A percentile compares a stretch with the other conserved stretches of the same genome.
phyloP scores from a whole-genome alignment of 2,329 filamentous ascomycete species.

The Colletotrichum chrysophilum region DNA sequence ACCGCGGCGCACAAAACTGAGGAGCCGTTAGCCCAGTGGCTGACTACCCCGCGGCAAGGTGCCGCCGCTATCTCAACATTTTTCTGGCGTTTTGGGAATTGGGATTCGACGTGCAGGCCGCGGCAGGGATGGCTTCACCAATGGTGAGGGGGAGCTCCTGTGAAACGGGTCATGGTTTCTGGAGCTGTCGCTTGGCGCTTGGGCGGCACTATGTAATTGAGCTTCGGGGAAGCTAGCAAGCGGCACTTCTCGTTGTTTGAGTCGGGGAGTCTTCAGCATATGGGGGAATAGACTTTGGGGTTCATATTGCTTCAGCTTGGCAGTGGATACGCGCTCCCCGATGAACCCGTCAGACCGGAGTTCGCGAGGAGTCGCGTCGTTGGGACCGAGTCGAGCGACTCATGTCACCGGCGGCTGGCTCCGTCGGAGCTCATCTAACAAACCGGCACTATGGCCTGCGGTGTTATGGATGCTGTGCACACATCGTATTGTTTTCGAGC shows the following conservation, averaged over 20 bases:
- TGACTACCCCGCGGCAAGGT: background rate
- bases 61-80: background rate
- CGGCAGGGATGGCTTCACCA: background rate
- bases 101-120: background rate
- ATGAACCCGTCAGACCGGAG: background rate
- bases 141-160: background rate
- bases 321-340: background rate
- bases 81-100: background rate
- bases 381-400: background rate
- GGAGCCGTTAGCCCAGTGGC: background rate
- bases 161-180: background rate
- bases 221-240: background rate
- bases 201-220: background rate
- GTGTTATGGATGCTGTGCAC: background rate
- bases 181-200: background rate
- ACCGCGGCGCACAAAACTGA: background rate
- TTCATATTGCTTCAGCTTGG: background rate
- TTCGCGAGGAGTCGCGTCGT: background rate
- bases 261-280: background rate
- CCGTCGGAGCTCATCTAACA: background rate
- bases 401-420: background rate
- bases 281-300: background rate
- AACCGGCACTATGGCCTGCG: background rate
- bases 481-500: background rate
- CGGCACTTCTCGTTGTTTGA: background rate